Evolutionary conservation across 208 protist species (phyloP), one percentile per base, ranked within the genome.

Genomic region (Leishmania major): DNA sequence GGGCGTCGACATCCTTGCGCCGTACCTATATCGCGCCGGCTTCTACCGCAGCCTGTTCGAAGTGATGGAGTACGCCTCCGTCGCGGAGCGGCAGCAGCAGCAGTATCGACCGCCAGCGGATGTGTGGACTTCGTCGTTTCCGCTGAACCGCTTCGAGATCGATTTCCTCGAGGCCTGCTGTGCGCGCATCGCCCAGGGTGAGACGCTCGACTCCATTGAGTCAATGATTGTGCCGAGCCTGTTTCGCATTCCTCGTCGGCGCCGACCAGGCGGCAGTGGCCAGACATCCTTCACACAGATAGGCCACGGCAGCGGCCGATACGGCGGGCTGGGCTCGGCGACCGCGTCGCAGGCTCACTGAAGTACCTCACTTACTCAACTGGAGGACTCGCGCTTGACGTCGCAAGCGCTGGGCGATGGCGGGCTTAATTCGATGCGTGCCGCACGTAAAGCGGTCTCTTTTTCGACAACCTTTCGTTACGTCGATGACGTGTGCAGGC

Each of bases 131-230:
- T 95, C 89, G 8, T 92, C 88, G 0, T 76, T 81, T 57, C 77
- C 87, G 31, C 89, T 96, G 37, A 90, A 87, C 5, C 84, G 93
- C 51, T 90, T 95, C 43, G 93, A 98, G 75, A 78, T 98, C 25
- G 95, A 98, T 84, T 98, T 98, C 77, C 67, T 98, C 22, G 93
- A 96, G 80, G 95, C 93, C 19, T 96, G 93, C 81, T 98, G 95
- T 82, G 77, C 90, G 40, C 91, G 95, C 37, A 80, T 98, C 7
- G 92, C 93, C 0, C 67, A 80, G 40, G 90, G 91, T 1, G 90
- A 88, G 79, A 47, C 60, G 6, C 72, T 87, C 31, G 91, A 91
- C 47, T 79, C 86, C 19, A 81, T 95, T 45, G 89, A 90, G 15
- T 85, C 81, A 28, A 83, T 94, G 31, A 88, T 91, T 13, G 90